A percentile compares a stretch with the other conserved stretches of the same genome.
phyloP scores from a whole-genome alignment of 495 filamentous ascomycete species.

The Parathielavia appendiculata region DNA sequence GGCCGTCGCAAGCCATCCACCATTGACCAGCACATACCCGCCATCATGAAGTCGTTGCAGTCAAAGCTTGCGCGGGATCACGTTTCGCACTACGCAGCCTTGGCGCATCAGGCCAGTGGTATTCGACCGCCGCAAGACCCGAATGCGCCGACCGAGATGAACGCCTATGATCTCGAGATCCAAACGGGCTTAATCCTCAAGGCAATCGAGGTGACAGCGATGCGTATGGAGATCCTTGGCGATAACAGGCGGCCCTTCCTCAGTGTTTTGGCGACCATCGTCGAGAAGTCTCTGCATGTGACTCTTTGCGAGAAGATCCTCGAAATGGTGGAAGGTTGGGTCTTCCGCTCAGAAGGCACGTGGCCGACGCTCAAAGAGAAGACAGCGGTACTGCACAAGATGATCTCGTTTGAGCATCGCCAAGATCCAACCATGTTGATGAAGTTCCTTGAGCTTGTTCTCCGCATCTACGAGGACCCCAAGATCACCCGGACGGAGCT shows the following conservation, averaged over 20 bases:
- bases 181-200: conserved; percentile 86
- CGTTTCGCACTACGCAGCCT: conserved; percentile 63
- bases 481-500: conserved; percentile 93
- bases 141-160: conserved; percentile 54
- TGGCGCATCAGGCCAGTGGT: conserved; percentile 41
- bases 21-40: conserved; percentile 80
- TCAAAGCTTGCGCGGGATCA: conserved; percentile 92
- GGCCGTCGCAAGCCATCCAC: conserved; percentile 75
- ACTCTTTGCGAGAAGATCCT: conserved; percentile 85
- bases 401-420: conserved; percentile 88
- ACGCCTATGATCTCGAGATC: conserved; percentile 72
- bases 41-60: conserved; percentile 89
- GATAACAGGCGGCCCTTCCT: conserved; percentile 90
- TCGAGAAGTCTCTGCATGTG: conserved; percentile 86
- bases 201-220: conserved; percentile 83
- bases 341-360: conserved; percentile 86
- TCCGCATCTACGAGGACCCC: conserved; percentile 93
- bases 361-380: conserved; percentile 98
- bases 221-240: conserved; percentile 88
- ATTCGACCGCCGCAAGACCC: conserved; percentile 40
- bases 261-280: conserved; percentile 86
- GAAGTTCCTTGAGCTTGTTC: conserved; percentile 91
- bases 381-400: conserved; percentile 93
- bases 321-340: conserved; percentile 90
- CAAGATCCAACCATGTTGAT: conserved; percentile 75